A percentile compares a stretch with the other conserved stretches of the same genome.
Evolutionary conservation across 2,329 filamentous ascomycete species (phyloP).

Genomic region (Lecanicillium sp.): DNA sequence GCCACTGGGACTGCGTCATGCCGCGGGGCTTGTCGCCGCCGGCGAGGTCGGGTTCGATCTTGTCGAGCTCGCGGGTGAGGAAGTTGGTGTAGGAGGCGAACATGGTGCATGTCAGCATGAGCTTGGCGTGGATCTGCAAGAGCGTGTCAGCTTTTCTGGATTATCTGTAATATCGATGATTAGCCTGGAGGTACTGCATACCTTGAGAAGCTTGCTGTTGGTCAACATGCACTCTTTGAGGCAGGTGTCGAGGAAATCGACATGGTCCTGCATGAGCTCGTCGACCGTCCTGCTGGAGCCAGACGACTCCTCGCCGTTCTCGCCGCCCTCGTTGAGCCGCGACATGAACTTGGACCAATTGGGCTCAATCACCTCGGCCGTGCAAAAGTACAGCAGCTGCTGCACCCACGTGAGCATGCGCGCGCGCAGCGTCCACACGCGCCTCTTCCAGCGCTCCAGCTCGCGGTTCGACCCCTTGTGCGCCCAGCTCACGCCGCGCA

Average conservation of each 20-base stretch:
- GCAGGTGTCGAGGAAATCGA: constrained; percentile 96
- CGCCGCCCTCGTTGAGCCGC: constrained; percentile 54
- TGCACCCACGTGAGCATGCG: constrained; percentile 97
- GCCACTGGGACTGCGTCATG: constrained; percentile 58
- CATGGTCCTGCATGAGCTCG: constrained; percentile 97
- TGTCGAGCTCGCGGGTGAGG: constrained; percentile 76
- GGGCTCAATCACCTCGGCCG: constrained; percentile 92
- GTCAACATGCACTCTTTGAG: constrained; percentile 99
- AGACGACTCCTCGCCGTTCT: constrained; percentile 23
- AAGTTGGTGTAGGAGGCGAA: constrained; percentile 88
- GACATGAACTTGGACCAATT: constrained; percentile 95
- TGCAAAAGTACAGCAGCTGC: constrained; percentile 94
- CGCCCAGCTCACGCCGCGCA: constrained; percentile 72
- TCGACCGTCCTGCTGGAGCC: constrained; percentile 69
- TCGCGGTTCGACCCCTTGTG: constrained; percentile 67
- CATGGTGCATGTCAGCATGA: constrained; percentile 92
- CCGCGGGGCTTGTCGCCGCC: constrained; percentile 51
- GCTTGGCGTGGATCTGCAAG: constrained; percentile 84
- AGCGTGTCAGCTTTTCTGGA: background rate
- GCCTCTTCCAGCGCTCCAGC: constrained; percentile 87
- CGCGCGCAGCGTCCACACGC: constrained; percentile 84
- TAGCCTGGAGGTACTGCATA: constrained; percentile 35
- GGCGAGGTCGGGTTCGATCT: constrained; percentile 72
- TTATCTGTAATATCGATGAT: constrained; percentile 1
- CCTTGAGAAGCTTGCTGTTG: constrained; percentile 87